Base-by-base conservation (phyloP, 306 rosid genomes). In the Medicago ruthenica region DNA sequence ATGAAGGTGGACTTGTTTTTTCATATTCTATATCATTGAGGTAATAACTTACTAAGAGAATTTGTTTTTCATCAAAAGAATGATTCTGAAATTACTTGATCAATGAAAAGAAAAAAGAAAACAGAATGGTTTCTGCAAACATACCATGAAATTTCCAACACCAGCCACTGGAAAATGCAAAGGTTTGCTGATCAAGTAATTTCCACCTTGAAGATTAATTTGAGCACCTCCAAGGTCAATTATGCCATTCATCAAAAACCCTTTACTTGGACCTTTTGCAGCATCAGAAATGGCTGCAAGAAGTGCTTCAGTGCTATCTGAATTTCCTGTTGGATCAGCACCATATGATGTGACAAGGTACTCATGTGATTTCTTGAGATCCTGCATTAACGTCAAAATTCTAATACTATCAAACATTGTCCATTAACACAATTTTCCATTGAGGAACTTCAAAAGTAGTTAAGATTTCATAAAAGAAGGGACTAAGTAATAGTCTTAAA, bases 271-370 rank as follows among this genome's bases (percentile, higher is more conserved):
- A 17, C 86, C 85, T n/a, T 84, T 70, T 17, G 67, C 79, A 40
- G 93, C 97, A 63, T 87, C 97, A 6, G 81, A 77, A 15, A 95
- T 82, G 63, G 95, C 97, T 71, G 62, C 68, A 9, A 83, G 84
- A 57, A 95, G 62, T 2, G 96, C 96, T 3, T 81, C 85, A 12
- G 93, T 90, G 51, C 99, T 95, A 73, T 95, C 99, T 16, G 9
- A 47, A 48, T 71, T 75, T 10, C 96, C 99, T 0, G 93, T 90
- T n/a, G 97, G 93, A 82, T 95, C 99, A 20, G 90, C 99, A 34
- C 99, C 99, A 66, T 82, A 95, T 1, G 86, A 51, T 42, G 93
- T 90, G 77, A 83, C 92, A 67, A 39, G 85, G 61, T 85, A 95
- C 45, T 81, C 90, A 1, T 81, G 82, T 71, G 87, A 45, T 77